Conservation (phyloP, 352 stramenopile genomes). For the Globisporangium iwayamae region DNA sequence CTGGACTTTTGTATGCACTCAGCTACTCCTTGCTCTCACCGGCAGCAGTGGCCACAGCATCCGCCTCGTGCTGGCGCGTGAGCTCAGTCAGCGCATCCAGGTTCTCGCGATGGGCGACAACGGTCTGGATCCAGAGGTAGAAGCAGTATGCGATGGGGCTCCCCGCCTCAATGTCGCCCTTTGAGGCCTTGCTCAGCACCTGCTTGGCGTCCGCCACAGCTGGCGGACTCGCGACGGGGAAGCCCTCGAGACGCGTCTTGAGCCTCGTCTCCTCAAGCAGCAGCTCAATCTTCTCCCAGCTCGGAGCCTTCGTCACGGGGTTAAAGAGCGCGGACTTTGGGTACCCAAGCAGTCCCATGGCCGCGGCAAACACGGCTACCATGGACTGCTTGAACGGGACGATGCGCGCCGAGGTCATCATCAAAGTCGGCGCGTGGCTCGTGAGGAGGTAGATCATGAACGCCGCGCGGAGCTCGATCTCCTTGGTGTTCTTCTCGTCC, state of each 20-base stretch:
- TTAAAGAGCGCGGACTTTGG: constrained; percentile 36
- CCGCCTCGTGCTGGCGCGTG: constrained; percentile 35
- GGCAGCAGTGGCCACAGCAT: constrained; percentile 16
- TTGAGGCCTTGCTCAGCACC: constrained; percentile 36
- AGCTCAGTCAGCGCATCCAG: constrained; percentile 39
- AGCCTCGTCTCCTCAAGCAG: constrained; percentile 40
- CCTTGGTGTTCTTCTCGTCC: constrained; percentile 45
- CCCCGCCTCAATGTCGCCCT: constrained; percentile 46
- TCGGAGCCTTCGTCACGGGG: constrained; percentile 47
- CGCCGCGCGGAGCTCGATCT: constrained; percentile 47
- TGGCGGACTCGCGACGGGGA: constrained; percentile 16
- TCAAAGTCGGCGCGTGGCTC: constrained; percentile 49
- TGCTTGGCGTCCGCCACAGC: constrained; percentile 35
- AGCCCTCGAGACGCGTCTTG: constrained; percentile 21
- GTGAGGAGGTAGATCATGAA: constrained; percentile 52
- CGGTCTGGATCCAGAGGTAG: constrained; percentile 51
- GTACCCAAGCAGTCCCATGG: constrained; percentile 48
- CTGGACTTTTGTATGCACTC: background rate
- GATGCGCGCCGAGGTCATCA: constrained; percentile 33
- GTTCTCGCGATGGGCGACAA: constrained; percentile 48
- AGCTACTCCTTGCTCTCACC: constrained; percentile 5
- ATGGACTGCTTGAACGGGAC: constrained; percentile 59
- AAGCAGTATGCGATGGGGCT: constrained; percentile 46
- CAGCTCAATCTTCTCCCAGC: constrained; percentile 60
- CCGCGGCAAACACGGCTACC: constrained; percentile 44